Evolutionary conservation across 2,329 filamentous ascomycete genomes (phyloP), one percentile per base, ranked within the genome.

Genomic region (Albophoma yamanashiensis): DNA sequence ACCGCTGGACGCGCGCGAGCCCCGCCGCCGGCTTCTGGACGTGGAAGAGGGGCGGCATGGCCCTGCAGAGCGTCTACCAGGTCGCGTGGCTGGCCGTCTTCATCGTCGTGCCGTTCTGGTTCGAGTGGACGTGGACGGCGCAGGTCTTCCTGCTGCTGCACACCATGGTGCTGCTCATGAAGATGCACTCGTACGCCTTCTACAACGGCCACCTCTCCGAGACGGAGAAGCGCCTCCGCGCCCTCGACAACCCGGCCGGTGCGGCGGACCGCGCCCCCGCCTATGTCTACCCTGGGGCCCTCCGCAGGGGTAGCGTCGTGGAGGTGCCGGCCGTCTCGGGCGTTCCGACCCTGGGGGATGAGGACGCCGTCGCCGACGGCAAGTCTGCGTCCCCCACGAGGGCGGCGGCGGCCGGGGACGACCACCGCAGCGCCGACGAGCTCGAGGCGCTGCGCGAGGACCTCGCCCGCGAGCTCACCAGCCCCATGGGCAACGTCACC

Each of bases 181-280:
- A 99, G 79, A 94, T 97, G 86, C 94, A 99, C 73, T 97, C 92
- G 7, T 99, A 96, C 70, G 89, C 91, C 31, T 99, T 97, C 74
- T 99, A 99, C 78, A 97, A 97, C 68, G 94, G 94, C 14, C 94
- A 99, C 73, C 80, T 99, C 20, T 90, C 89, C 66, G 91, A 94
- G 72, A 95, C 91, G 0, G 85, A 95, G 72, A 87, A 88, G 70
- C 87, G 91, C 14, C 80, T 99, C 15, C 84, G 83, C 60, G 85
- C 85, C 47, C 86, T 99, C 40, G 94, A 99, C 73, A 76, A 83
- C 60, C 91, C 92, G 5, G 9, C 31, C 2, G 83, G 84, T 11
- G 65, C 66, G 17, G 65, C 64, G 5, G 87, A 87, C 57, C 84
- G 85, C 66, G 83, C 81, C 4, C 87, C 88, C 1, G 89, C 86